Evolutionary conservation across 164 flowering plant species (phyloP).

Genomic region (Vitis rotundifolia): DNA sequence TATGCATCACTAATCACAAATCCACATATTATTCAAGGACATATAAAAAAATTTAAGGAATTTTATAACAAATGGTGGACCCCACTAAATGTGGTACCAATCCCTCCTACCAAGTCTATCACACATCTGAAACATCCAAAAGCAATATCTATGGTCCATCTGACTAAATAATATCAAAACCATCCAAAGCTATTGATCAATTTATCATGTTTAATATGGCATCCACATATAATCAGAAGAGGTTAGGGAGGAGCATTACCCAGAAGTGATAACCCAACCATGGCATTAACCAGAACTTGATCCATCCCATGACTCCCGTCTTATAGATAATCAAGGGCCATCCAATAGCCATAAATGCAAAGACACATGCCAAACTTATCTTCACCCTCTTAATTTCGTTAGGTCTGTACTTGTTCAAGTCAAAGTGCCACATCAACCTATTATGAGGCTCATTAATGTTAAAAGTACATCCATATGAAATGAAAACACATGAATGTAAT

Average conservation of each 20-base stretch:
- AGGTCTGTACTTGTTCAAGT: slow-evolving; percentile 81
- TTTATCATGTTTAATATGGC: too few species aligned
- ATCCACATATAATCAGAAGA: background rate
- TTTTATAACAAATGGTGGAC: too few species aligned
- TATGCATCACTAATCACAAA: too few species aligned
- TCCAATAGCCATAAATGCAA: slow-evolving; percentile 82
- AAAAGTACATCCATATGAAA: background rate
- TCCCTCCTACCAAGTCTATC: too few species aligned
- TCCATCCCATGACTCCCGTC: slow-evolving; percentile 80
- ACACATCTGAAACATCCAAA: too few species aligned
- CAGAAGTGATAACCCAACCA: slow-evolving; percentile 97
- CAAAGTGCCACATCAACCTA: slow-evolving; percentile 86
- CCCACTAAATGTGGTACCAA: too few species aligned
- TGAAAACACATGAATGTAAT: background rate
- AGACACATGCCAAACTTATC: slow-evolving; percentile 92
- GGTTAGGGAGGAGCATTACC: slow-evolving; percentile 45
- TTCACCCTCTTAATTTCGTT: slow-evolving; percentile 81
- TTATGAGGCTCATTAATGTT: slow-evolving; percentile 8
- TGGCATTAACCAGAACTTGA: slow-evolving; percentile 96
- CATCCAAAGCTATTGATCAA: too few species aligned
- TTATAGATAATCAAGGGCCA: slow-evolving; percentile 87
- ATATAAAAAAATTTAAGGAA: too few species aligned
- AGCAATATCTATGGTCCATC: too few species aligned
- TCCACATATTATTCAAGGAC: too few species aligned
- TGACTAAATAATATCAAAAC: too few species aligned